Evolutionary conservation across 129 eudicot species (phyloP).

Genomic region (Cynara cardunculus): DNA sequence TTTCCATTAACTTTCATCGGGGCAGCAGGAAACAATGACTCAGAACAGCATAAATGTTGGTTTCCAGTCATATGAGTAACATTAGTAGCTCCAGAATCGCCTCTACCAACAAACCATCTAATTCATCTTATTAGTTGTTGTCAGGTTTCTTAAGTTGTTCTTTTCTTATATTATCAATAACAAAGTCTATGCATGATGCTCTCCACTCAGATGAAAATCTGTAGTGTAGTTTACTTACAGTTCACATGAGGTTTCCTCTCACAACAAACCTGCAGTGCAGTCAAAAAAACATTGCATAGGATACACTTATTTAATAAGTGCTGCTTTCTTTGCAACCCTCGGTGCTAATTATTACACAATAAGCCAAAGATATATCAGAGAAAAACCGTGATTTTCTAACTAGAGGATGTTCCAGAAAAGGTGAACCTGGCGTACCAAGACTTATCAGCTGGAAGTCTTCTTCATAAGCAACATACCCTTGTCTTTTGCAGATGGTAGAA

Average conservation of each 20-base stretch:
- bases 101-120: neutral
- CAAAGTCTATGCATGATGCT: neutral
- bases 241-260: conserved; percentile 6
- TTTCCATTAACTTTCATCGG: too few species aligned
- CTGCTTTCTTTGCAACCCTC: neutral
- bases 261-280: conserved; percentile 23
- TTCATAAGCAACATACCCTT: neutral
- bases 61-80: neutral
- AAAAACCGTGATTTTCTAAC: neutral
- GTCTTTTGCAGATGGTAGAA: neutral
- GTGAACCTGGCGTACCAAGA: neutral
- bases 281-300: neutral
- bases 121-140: neutral
- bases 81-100: neutral
- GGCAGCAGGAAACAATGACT: too few species aligned
- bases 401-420: neutral
- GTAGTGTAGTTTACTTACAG: conserved; percentile 9
- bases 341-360: neutral
- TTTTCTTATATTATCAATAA: neutral
- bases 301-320: neutral
- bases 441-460: neutral
- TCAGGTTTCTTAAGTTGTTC: neutral
- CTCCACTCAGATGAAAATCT: neutral
- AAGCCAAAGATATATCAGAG: neutral
- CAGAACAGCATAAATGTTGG: too few species aligned